A percentile compares a stretch with the other conserved stretches of the same genome.
phyloP scores from a whole-genome alignment of 2,329 filamentous ascomycete genomes.

The Hysterium pulicare region DNA sequence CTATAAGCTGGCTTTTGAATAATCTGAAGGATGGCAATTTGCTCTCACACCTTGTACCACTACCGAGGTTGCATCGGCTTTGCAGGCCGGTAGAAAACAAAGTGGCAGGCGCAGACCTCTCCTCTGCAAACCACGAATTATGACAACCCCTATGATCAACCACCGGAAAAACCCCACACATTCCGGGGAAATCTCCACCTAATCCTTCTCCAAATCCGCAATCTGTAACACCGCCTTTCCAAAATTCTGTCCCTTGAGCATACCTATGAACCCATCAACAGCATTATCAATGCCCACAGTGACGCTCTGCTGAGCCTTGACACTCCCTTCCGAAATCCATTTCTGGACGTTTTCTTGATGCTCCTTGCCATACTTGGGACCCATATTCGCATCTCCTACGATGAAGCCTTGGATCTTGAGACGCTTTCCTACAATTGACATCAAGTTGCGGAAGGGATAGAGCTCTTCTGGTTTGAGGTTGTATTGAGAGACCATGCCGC shows the following conservation, averaged over 20 bases:
- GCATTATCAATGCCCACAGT: constrained; percentile 77
- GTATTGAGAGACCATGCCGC: constrained; percentile 73
- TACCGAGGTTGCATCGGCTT: no score
- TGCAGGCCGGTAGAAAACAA: no score
- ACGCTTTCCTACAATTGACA: constrained; percentile 63
- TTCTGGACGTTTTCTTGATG: constrained; percentile 72
- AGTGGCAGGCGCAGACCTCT: no score
- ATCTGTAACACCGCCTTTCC: constrained; percentile 81
- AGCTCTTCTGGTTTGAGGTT: constrained; percentile 57
- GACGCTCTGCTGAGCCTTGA: constrained; percentile 67
- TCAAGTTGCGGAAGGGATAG: constrained; percentile 66
- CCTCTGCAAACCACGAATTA: no score
- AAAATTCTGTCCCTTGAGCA: constrained; percentile 77
- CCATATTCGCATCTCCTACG: constrained; percentile 60
- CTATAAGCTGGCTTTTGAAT: no score
- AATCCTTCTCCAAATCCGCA: constrained; percentile 33
- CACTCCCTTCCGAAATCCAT: constrained; percentile 72
- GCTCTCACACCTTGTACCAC: no score
- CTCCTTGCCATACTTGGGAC: constrained; percentile 60
- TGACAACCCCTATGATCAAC: no score
- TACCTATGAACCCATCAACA: constrained; percentile 67
- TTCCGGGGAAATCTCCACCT: no score
- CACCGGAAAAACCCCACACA: no score
- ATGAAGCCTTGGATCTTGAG: constrained; percentile 75
- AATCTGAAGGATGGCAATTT: no score